phyloP scores from a whole-genome alignment of 768 basidiomycete species.

The Crassisporium funariophilum region DNA sequence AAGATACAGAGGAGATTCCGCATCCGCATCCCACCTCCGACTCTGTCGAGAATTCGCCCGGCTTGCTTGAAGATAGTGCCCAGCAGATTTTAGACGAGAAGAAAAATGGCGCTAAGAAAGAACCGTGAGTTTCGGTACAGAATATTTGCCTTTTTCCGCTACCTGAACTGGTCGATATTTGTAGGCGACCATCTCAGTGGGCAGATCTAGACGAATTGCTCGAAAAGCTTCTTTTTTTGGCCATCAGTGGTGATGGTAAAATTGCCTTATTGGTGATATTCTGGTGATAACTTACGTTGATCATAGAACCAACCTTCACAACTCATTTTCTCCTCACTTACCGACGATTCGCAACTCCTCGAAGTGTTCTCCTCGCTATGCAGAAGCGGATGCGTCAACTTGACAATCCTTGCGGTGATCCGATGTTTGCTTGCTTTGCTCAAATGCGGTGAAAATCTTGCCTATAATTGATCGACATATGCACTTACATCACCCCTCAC shows the following conservation, averaged over 20 bases:
- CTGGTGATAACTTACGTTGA: slow-evolving; percentile 6
- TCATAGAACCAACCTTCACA: slow-evolving; percentile 71
- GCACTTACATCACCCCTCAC: slow-evolving; percentile 7
- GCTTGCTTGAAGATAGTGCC: slow-evolving; percentile 16
- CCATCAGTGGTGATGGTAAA: slow-evolving; percentile 82
- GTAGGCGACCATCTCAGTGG: slow-evolving; percentile 65
- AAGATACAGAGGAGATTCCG: slow-evolving; percentile 12
- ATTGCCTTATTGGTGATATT: neutral
- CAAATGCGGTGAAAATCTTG: slow-evolving; percentile 70
- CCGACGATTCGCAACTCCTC: slow-evolving; percentile 79
- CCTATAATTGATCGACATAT: neutral
- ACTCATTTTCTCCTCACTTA: slow-evolving; percentile 84
- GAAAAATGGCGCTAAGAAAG: slow-evolving; percentile 45
- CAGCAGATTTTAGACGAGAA: slow-evolving; percentile 28
- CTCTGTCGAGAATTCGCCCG: slow-evolving; percentile 13
- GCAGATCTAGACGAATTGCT: slow-evolving; percentile 78
- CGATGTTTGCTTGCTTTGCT: slow-evolving; percentile 85
- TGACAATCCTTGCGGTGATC: slow-evolving; percentile 71
- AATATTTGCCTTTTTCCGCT: neutral
- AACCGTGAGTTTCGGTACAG: slow-evolving; percentile 44
- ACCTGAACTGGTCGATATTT: neutral
- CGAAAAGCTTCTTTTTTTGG: slow-evolving; percentile 80
- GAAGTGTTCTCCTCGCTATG: slow-evolving; percentile 82
- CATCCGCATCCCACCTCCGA: slow-evolving; percentile 3
- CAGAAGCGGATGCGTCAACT: slow-evolving; percentile 83